Evolutionary conservation across 352 stramenopile genomes (phyloP).

Genomic region (Pythium aphanidermatum): DNA sequence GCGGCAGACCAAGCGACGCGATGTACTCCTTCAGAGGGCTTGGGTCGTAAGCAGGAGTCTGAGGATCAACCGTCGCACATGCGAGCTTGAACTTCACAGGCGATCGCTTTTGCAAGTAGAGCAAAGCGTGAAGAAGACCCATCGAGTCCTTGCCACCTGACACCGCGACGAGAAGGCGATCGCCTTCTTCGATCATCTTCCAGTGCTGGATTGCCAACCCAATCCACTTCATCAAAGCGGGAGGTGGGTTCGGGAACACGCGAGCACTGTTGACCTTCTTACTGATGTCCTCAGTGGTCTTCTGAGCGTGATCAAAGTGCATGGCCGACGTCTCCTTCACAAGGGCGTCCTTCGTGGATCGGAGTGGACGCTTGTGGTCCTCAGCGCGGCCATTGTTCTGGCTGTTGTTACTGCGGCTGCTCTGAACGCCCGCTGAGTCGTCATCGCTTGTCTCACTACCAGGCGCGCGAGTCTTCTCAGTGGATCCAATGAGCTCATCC

Average conservation of each 20-base stretch:
- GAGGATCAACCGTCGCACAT: conserved; percentile 91
- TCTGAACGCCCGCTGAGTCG: neutral
- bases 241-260: conserved; percentile 33
- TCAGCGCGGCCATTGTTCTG: no score
- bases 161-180: conserved; percentile 90
- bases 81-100: conserved; percentile 92
- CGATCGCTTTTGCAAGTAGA: conserved; percentile 86
- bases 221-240: conserved; percentile 35
- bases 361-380: conserved; percentile 16
- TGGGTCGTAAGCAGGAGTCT: conserved; percentile 93
- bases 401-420: no score
- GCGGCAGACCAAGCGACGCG: conserved; percentile 87
- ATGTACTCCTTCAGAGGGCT: conserved; percentile 93
- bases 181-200: conserved; percentile 92
- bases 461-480: neutral
- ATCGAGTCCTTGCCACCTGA: conserved; percentile 96
- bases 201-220: conserved; percentile 85
- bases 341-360: conserved; percentile 7
- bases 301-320: conserved; percentile 16
- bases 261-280: conserved; percentile 26
- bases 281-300: conserved; percentile 21
- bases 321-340: conserved; percentile 2
- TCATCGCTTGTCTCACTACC: neutral
- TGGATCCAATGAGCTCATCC: neutral
- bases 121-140: conserved; percentile 90